phyloP scores from a whole-genome alignment of 192 early-diverging fungal species.

The Funneliformis mosseae region DNA sequence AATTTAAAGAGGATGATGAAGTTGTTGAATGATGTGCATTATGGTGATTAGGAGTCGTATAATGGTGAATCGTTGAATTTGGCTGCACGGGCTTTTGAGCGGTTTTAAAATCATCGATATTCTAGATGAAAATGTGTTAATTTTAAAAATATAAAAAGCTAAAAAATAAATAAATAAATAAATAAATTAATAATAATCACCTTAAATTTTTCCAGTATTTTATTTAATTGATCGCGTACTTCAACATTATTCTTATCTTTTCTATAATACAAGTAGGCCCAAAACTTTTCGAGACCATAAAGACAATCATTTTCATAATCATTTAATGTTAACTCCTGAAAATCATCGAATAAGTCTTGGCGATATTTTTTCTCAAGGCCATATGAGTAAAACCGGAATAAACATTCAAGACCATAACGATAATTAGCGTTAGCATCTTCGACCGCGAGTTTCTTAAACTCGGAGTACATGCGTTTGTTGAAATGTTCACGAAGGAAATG shows the following conservation, averaged over 20 bases:
- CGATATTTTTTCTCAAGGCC: constrained; percentile 90
- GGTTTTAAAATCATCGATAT: neutral
- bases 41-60: neutral
- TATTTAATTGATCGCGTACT: constrained; percentile 57
- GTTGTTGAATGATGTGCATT: neutral
- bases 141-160: neutral
- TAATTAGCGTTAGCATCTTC: constrained; percentile 87
- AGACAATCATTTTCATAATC: constrained; percentile 76
- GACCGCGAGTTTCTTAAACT: constrained; percentile 88
- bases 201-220: constrained; percentile 66
- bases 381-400: constrained; percentile 98
- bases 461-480: constrained; percentile 90
- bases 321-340: constrained; percentile 77
- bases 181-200: constrained; percentile 53
- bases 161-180: neutral
- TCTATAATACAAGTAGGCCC: constrained; percentile 90
- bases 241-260: constrained; percentile 75
- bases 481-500: constrained; percentile 97
- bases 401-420: constrained; percentile 95
- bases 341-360: constrained; percentile 83
- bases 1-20: neutral
- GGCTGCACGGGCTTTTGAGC: neutral
- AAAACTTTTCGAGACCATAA: constrained; percentile 96
- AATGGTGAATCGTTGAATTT: neutral
- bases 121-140: neutral